Base-by-base conservation (phyloP, 768 basidiomycete species). In the Daedalea quercina region DNA sequence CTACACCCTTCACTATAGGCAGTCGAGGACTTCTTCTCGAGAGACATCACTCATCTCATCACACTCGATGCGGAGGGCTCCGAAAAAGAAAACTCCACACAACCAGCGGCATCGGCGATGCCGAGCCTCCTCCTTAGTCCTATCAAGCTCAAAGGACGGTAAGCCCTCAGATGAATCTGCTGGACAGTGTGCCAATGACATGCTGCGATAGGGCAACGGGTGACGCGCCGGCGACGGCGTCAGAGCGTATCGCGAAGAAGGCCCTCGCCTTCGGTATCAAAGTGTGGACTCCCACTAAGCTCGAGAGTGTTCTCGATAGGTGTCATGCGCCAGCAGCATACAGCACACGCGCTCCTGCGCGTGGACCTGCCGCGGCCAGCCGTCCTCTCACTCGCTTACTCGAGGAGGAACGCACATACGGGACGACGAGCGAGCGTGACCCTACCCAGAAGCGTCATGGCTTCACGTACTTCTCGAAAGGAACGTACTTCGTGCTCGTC, bases 1-100 rank as follows among this genome's bases (percentile, higher is more conserved):
- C 9, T 22, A 9, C n/a, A 4, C n/a, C n/a, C n/a, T n/a, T n/a
- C n/a, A n/a, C n/a, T 12, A 33, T 62, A 98, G 96, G 76, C 74
- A 52, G 79, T 92, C 52, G 91, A 95, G 47, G 79, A 84, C 55
- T 96, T 96, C 76, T 94, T 97, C 68, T 90, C 88, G 26, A 82
- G 77, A 45, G 77, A 82, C 45, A 81, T 95, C 23, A 94, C 93
- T 0, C 95, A 98, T 70, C 76, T 97, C 57, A 84, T 95, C 64
- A 89, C 87, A 7, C 62, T 40, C 51, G 66, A 46, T 54, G 69
- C 53, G 24, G 69, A 73, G 19, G 69, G 68, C 54, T 54, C 63
- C 51, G 56, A 53, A 55, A 53, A 71, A 4, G 88, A 90, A 67
- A 90, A 90, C 62, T 64, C 49, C 25, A 34, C 53, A 67, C 66